Conservation (phyloP, 2,329 filamentous ascomycete genomes). For the Juglanconis sp. region DNA sequence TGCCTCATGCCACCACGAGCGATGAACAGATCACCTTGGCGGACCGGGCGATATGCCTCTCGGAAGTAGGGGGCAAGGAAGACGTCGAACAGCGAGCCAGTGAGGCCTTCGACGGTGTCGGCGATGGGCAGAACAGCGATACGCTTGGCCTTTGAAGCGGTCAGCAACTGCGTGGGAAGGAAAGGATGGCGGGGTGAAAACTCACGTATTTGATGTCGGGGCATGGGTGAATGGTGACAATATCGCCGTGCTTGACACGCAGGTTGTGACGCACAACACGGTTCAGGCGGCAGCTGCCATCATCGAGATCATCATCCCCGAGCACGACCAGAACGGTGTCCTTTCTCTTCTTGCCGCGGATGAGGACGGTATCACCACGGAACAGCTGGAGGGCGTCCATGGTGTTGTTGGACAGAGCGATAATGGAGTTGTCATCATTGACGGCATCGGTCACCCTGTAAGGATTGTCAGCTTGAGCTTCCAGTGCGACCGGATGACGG, state of each 20-base stretch:
- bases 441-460: slow-evolving; percentile 91
- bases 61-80: slow-evolving; percentile 99
- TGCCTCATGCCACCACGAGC: slow-evolving; percentile 97
- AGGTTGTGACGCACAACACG: slow-evolving; percentile 98
- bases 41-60: slow-evolving; percentile 94
- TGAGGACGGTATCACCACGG: slow-evolving; percentile 95
- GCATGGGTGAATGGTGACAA: slow-evolving; percentile 95
- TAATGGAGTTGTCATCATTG: slow-evolving; percentile 99
- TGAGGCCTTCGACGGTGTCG: slow-evolving; percentile 96
- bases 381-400: slow-evolving; percentile 99
- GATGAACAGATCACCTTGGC: slow-evolving; percentile 97
- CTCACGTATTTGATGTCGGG: slow-evolving; percentile 99
- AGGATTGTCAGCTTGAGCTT: slow-evolving; percentile 21
- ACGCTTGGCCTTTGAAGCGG: slow-evolving; percentile 75
- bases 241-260: slow-evolving; percentile 96
- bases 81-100: slow-evolving; percentile 96
- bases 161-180: slow-evolving; percentile 19
- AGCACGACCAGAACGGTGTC: slow-evolving; percentile 97
- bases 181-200: slow-evolving; percentile 24
- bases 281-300: slow-evolving; percentile 96
- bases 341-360: slow-evolving; percentile 99
- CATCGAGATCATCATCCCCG: slow-evolving; percentile 95
- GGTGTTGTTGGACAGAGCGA: slow-evolving; percentile 95
- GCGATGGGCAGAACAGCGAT: slow-evolving; percentile 97
- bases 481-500: not conserved